A percentile compares a stretch with the other conserved stretches of the same genome.
phyloP scores from a whole-genome alignment of 75 land plant species.

The Selaginella tamariscina region DNA sequence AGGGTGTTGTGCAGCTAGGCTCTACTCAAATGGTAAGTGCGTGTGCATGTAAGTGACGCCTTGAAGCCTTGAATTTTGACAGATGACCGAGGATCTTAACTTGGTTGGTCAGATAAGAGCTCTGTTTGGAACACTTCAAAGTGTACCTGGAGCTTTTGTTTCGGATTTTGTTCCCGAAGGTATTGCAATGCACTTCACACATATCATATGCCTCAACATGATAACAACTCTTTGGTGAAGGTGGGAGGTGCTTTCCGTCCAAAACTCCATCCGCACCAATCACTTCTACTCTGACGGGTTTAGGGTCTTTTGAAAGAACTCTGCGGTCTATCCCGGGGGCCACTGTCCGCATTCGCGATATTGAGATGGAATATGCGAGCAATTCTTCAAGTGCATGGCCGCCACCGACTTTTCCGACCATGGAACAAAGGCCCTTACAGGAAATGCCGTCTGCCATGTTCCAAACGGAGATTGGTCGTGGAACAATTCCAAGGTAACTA shows the following conservation, averaged over 20 bases:
- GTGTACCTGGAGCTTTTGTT: conserved; percentile 23
- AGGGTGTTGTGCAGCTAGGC: conserved; percentile 60
- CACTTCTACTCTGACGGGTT: background rate
- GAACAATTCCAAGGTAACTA: too few species aligned
- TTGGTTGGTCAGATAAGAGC: conserved; percentile 46
- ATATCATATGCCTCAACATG: too few species aligned
- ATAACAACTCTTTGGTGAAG: too few species aligned
- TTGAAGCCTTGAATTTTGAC: conserved; percentile 6
- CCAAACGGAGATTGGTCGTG: too few species aligned
- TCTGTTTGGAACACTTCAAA: conserved; percentile 33
- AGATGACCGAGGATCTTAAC: conserved; percentile 44
- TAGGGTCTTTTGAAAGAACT: background rate
- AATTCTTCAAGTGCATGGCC: background rate
- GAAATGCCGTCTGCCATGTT: background rate
- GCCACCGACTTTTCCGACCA: background rate
- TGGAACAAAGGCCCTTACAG: background rate
- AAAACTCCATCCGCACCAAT: background rate
- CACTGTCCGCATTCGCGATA: too few species aligned
- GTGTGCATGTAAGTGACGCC: too few species aligned
- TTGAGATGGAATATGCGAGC: too few species aligned
- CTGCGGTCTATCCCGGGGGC: too few species aligned
- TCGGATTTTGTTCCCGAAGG: conserved; percentile 14
- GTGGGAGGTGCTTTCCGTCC: background rate
- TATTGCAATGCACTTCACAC: too few species aligned
- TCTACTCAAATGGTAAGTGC: conserved; percentile 46